Evolutionary conservation across 2,329 filamentous ascomycete genomes (phyloP), one percentile per base, ranked within the genome.

Genomic region (Aspergillus sp.): DNA sequence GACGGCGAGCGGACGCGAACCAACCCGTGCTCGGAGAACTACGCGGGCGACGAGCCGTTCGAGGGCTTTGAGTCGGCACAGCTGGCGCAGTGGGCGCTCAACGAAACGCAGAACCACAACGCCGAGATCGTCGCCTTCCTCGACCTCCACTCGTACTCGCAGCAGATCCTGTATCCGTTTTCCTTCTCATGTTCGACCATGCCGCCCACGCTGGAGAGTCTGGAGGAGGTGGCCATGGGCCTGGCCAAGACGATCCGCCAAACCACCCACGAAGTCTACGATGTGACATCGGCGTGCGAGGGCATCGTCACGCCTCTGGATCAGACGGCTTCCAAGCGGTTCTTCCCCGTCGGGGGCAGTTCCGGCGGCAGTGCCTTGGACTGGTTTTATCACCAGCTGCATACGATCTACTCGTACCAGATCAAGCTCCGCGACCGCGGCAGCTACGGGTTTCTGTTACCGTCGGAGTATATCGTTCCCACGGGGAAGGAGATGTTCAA

Each of bases 121-220:
- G 85, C 87, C 47, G 80, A 87, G 14, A 91, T 97, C 60, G 82
- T 92, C n/a, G 91, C 88, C 3, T 87, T 95, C 58, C 69, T 97
- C 42, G 94, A 99, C 69, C 79, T 97, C 21, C 94, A 99, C 72
- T 93, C 90, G 1, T 99, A 97, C 71, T 95, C 91, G 0, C 92
- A 99, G 73, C 89, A 97, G 72, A 87, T 99, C 19, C 80, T 97
- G 7, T 97, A 94, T 68, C 94, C 94, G 0, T 97, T 92, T 69
- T 87, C 89, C 4, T 96, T 90, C 73, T 89, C 89, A 11, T 99
- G 94, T 77, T 76, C 78, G 5, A 79, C 82, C 4, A 78, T 86
- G 23, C 93, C 94, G 11, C 92, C 93, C 0, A 91, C 91, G 34
- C 77, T 94, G 14, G 94, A 99, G 73, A 96, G 95, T 63, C 81